Percentiles rank a stretch among this genome's conserved stretches.
These are phyloP conservation scores for Penicillium rolfsii DNA, from an alignment of 2,329 filamentous ascomycete genomes.

Conservation along the genomic window DNA sequence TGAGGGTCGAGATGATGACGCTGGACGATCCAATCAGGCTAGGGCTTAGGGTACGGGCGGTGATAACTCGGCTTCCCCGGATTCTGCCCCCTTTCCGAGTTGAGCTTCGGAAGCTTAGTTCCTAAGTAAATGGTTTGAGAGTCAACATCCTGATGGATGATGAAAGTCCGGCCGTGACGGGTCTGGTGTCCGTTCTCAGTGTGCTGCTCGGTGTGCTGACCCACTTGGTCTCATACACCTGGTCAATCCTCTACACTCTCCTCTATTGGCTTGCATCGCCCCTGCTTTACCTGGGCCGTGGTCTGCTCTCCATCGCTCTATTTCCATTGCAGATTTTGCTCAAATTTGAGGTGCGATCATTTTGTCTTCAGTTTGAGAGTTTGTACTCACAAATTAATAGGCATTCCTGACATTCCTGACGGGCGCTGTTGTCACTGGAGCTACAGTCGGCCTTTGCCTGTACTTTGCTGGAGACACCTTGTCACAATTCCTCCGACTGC, in stretches of 20 bases:
- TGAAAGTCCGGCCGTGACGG: conserved; percentile 7
- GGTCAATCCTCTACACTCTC: conserved; percentile 14
- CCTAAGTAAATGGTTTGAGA: background rate
- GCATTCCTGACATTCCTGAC: conserved; percentile 26
- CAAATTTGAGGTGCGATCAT: conserved; percentile 57
- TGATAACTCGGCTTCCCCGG: conserved; percentile 24
- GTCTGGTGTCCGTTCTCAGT: conserved; percentile 12
- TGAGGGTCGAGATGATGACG: conserved; percentile 27
- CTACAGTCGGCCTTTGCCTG: conserved; percentile 63
- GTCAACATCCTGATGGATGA: conserved; percentile 2
- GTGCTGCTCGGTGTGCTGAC: conserved; percentile 16
- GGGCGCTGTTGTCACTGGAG: conserved; percentile 69
- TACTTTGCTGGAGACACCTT: conserved; percentile 61
- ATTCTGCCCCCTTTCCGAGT: conserved; percentile 16
- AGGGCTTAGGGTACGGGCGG: conserved; percentile 29
- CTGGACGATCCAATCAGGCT: conserved; percentile 22
- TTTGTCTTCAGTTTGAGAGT: background rate
- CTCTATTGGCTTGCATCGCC: conserved; percentile 38
- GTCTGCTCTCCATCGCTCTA: conserved; percentile 51
- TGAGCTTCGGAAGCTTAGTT: background rate
- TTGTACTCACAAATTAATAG: conserved; percentile 8
- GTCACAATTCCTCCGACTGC: conserved; percentile 50
- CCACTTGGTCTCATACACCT: conserved; percentile 23
- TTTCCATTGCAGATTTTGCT: conserved; percentile 57
- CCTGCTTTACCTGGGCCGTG: conserved; percentile 32